Evolutionary conservation across 1,284 basidiomycete species (phyloP), one percentile per base, ranked within the genome.

Genomic region (Microbotryum lychnidis-dioicae): DNA sequence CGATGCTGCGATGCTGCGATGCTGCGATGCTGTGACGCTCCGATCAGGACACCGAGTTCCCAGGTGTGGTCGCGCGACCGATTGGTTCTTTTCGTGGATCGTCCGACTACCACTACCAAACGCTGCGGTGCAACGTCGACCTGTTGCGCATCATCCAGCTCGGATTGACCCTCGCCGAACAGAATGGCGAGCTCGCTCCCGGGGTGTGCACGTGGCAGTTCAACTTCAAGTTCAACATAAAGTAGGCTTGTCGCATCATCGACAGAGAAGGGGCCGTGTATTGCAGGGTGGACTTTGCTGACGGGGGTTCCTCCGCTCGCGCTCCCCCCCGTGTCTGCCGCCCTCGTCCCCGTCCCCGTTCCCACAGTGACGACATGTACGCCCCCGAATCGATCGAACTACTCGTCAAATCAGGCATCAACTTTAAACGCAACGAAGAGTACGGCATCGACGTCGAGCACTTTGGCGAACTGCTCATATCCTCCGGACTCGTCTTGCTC

Each of bases 61-160:
- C 94, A 31, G 96, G 96, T 10, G 94, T 97, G 54, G 94, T 99
- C 49, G 96, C 94, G 10, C 83, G 96, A 21, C 94, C 96, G 16
- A 97, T 98, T 74, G 94, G 94, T 16, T 82, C 85, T 46, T 98
- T 97, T 81, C 92, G 91, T 76, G 94, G 92, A 0, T 91, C 91
- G 14, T 91, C 91, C 20, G 94, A 99, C 77, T 97, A 97, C 74
- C 94, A 98, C 77, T 99, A 97, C 77, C 94, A 99, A 77, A 98
- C 96, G 6, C 92, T 99, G 86, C 85, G 94, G 67, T 93, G 90
- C 79, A 99, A 99, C 76, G 96, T 98, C 72, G 94, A 99, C 81
- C 80, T 98, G 59, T 82, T 98, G 71, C 92, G 91, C 79, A 91
- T 97, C 77, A 97, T 99, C 60, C 94, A 99, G 79, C 84, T 98